Base-by-base conservation (phyloP, 169 alveolate species). In the Plasmodium malariae region DNA sequence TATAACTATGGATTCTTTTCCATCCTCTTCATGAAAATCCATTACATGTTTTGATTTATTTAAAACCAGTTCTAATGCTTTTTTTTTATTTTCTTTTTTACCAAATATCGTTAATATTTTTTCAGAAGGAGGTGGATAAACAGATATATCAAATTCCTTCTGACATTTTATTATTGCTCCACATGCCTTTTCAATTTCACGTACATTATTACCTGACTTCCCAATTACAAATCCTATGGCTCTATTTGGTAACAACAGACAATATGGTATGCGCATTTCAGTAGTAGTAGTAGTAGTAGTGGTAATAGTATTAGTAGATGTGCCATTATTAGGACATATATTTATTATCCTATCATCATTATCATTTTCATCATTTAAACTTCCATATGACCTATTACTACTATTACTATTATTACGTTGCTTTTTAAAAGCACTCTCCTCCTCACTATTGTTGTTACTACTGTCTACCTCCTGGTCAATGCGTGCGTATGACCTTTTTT, bases 1-100 rank as follows among this genome's bases (percentile, higher is more conserved):
- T 30, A 78, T 78, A 30, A 78, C 89, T 24, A 78, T 78, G 6
- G 89, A 78, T 49, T 78, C 89, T 30, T 78, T 78, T 7, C 89
- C 89, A 63, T 78, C 89, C 49, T 78, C 89, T 78, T 78, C 89
- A n/a, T 78, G 89, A 54, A 78, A 78, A 63, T 78, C 89, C 89
- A 78, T 78, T 30, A 78, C 89, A 65, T 19, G 60, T 78, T 78
- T 78, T 14, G 89, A 78, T 63, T 78, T 78, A 4, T 40, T 68
- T 78, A 78, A 49, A 62, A 78, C 70, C 17, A 78, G 45, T 62
- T 78, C 89, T 78, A 78, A 63, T 62, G 89, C 89, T 63, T 78
- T 78, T 65, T 78, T 78, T 63, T 78, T 78, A 78, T 78, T 78
- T 78, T 78, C 89, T 36, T 78, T 78, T 63, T 78, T 78, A 14